phyloP scores from a whole-genome alignment of 208 protist species.

The Acanthamoeba royreba region DNA sequence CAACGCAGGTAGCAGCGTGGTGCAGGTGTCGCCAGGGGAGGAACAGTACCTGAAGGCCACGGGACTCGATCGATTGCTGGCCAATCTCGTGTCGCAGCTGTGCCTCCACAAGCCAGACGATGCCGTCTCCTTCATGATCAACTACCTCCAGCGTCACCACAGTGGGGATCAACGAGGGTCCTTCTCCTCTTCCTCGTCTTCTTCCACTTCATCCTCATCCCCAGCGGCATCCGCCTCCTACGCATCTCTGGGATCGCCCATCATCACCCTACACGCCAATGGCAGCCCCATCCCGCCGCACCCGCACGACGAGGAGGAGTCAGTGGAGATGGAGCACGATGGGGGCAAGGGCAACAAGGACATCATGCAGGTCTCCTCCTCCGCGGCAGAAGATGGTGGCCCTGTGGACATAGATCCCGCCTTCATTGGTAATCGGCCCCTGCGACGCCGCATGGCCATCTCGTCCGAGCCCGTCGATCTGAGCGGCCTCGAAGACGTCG shows the following conservation, averaged over 20 bases:
- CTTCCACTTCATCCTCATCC: neutral
- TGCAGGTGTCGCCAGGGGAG: neutral
- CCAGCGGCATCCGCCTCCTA: neutral
- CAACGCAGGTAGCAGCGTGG: too few species aligned
- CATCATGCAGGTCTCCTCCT: neutral
- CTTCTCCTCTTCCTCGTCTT: neutral
- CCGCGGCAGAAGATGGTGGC: neutral
- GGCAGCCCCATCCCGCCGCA: neutral
- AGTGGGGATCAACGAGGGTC: neutral
- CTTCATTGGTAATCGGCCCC: neutral
- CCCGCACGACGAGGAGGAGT: neutral
- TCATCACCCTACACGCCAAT: neutral
- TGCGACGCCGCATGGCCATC: slow-evolving; percentile 41
- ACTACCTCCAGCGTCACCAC: slow-evolving; percentile 25
- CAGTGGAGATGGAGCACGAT: slow-evolving; percentile 33
- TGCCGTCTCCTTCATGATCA: slow-evolving; percentile 24
- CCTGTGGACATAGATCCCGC: neutral
- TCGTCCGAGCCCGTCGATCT: slow-evolving; percentile 35
- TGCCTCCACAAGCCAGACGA: slow-evolving; percentile 21
- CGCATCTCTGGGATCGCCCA: too few species aligned
- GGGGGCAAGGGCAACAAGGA: neutral
- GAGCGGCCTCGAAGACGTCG: neutral
- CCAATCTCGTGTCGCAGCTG: slow-evolving; percentile 36
- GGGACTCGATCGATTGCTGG: neutral
- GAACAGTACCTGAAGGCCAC: slow-evolving; percentile 45